Evolutionary conservation across 2,329 filamentous ascomycete species (phyloP).

Genomic region (Dactylellina parvicollis): DNA sequence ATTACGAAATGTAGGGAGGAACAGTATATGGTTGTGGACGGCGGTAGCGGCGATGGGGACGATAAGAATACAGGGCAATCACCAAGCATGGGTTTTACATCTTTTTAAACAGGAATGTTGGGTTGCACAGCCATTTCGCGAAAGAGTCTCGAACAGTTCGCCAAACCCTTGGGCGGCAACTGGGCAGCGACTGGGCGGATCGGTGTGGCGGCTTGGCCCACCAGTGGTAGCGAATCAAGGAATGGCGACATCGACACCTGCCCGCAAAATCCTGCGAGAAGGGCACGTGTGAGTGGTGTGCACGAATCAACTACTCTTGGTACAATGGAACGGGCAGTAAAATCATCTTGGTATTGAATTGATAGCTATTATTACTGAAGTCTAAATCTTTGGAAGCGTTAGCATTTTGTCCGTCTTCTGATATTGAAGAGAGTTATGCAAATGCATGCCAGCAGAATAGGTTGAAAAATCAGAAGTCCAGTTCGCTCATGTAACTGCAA

Average conservation of each 20-base stretch:
- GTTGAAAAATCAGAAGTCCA: slow-evolving; percentile 50
- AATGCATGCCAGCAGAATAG: slow-evolving; percentile 1
- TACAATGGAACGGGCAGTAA: too few species aligned
- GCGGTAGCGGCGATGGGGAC: not conserved
- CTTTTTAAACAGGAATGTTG: not conserved
- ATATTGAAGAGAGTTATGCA: not conserved
- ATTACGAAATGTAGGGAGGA: not conserved
- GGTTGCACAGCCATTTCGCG: not conserved
- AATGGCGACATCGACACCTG: slow-evolving; percentile 34
- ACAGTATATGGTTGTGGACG: not conserved
- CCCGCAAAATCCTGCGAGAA: not conserved
- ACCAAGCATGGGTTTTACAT: not conserved
- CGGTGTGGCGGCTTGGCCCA: slow-evolving; percentile 6
- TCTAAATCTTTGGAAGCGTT: not conserved
- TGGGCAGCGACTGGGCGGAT: slow-evolving; percentile 12
- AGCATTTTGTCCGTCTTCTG: not conserved
- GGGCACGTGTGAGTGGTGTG: slow-evolving; percentile 17
- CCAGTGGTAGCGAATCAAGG: slow-evolving; percentile 13
- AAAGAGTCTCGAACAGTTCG: slow-evolving; percentile 7
- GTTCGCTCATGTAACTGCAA: slow-evolving; percentile 53
- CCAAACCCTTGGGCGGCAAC: not conserved
- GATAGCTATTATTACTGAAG: not conserved
- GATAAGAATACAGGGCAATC: not conserved
- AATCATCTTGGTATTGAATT: not conserved
- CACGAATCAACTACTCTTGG: too few species aligned